These are phyloP conservation scores for Euryodendron excelsum DNA, from an alignment of 148 eudicot species.

Conservation along the genomic window DNA sequence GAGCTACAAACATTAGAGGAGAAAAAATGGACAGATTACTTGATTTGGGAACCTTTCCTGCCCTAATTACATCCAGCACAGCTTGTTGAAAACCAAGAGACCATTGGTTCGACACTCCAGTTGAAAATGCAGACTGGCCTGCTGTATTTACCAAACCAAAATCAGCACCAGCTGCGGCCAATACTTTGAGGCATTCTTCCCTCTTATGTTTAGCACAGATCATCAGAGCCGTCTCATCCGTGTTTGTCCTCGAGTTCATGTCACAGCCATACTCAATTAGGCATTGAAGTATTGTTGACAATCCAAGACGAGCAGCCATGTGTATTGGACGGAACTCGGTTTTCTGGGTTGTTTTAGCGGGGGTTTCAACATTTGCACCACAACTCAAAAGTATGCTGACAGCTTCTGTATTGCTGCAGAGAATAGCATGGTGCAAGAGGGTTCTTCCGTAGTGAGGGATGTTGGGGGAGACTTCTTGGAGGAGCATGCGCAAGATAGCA, in stretches of 20 bases:
- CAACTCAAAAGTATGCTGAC: constrained; percentile 47
- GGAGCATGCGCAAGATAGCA: constrained; percentile 63
- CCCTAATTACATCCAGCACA: constrained; percentile 38
- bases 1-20: constrained; percentile 63
- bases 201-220: constrained; percentile 48
- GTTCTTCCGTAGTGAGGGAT: constrained; percentile 61
- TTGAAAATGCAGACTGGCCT: constrained; percentile 46
- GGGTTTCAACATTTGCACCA: constrained; percentile 53
- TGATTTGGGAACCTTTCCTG: constrained; percentile 53
- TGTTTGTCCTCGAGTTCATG: constrained; percentile 53
- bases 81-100: constrained; percentile 48
- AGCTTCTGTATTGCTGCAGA: constrained; percentile 58
- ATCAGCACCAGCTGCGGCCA: constrained; percentile 74
- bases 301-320: constrained; percentile 79
- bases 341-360: constrained; percentile 40
- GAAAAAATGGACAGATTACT: constrained; percentile 53
- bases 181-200: constrained; percentile 57
- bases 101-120: constrained; percentile 56
- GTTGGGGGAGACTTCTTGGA: constrained; percentile 41
- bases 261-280: constrained; percentile 67
- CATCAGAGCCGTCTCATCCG: constrained; percentile 76
- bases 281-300: constrained; percentile 36
- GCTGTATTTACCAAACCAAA: constrained; percentile 56
- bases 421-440: constrained; percentile 91
- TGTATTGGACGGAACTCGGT: constrained; percentile 59